Base-by-base conservation (phyloP, 208 protist genomes). In the Crithidia bombi region DNA sequence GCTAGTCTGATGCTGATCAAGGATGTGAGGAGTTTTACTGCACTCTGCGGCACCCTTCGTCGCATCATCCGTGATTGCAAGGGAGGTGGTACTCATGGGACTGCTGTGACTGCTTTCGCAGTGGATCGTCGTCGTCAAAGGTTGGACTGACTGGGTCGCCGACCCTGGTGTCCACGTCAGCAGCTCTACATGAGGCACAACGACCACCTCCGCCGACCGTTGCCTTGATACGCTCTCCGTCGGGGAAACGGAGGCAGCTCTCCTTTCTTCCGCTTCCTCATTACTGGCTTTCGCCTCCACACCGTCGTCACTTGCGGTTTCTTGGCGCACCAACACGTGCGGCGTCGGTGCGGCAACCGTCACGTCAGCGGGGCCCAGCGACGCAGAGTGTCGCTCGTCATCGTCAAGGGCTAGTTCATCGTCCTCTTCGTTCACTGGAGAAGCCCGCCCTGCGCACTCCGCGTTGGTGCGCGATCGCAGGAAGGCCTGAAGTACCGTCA, bases 71-170 rank as follows among this genome's bases (percentile, higher is more conserved):
- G n/a, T n/a, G n/a, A n/a, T n/a, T n/a, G n/a, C n/a, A n/a, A n/a
- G 50, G 6, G 51, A 38, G 11, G 19, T 3, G 17, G 35, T 35
- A 14, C 54, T 59, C 15, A 17, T 38, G 33, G 38, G 6, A n/a
- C 30, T 62, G 55, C 55, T 62, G 38, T 49, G 55, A 25, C 33
- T 62, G 33, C 25, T 47, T 38, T 46, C 38, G 23, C 28, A 62
- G 12, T n/a, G 39, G 26, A 21, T 3, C 36, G 3, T 33, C 36
- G 30, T 32, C 9, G 26, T 28, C 32, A 51, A 15, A 7, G 46
- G n/a, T n/a, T n/a, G 46, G 11, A 57, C 28, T 23, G 17, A 12
- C 17, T 41, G 19, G 19, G 32, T 41, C 19, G 19, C 41, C 19
- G 52, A 11, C 52, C 19, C 10, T 17, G 36, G 55, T 5, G 46